Conservation (phyloP, 106 monocot species). For the Acorus calamus region DNA sequence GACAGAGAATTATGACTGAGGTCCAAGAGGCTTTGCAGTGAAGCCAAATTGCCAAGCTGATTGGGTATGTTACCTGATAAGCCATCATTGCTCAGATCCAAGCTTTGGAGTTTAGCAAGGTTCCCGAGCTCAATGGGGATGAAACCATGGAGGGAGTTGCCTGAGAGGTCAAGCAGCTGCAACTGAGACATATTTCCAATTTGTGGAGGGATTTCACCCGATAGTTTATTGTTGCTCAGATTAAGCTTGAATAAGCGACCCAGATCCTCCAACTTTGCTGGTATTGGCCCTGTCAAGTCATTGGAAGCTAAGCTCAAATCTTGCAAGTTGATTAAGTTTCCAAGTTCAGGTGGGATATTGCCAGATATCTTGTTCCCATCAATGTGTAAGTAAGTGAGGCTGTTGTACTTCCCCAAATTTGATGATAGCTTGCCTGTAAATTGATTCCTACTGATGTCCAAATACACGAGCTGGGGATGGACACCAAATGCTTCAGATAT, state of each 20-base stretch:
- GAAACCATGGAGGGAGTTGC: conserved; percentile 31
- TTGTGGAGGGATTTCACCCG: conserved; percentile 27
- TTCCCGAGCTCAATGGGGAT: conserved; percentile 35
- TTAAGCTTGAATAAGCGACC: conserved; percentile 27
- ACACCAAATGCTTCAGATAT: conserved; percentile 44
- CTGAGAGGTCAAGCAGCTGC: conserved; percentile 33
- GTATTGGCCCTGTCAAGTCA: conserved; percentile 38
- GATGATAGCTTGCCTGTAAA: conserved; percentile 50
- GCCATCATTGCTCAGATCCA: conserved; percentile 26
- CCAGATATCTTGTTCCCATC: conserved; percentile 43
- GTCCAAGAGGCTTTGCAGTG: conserved; percentile 39
- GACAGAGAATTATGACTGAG: conserved; percentile 52
- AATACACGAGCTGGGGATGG: conserved; percentile 25
- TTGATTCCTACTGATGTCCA: conserved; percentile 44
- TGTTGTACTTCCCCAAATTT: conserved; percentile 49
- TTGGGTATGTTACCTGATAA: conserved; percentile 43
- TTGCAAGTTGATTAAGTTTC: conserved; percentile 14
- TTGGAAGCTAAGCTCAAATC: conserved; percentile 37
- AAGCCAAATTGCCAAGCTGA: conserved; percentile 34
- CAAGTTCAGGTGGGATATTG: conserved; percentile 26
- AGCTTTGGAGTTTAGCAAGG: conserved; percentile 1
- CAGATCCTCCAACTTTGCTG: conserved; percentile 22
- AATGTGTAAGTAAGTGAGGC: conserved; percentile 22
- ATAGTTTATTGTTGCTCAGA: conserved; percentile 37
- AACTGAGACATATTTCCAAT: conserved; percentile 18